Percentiles rank a stretch among this genome's conserved stretches.
These are phyloP conservation scores for Phaeodactylum tricornutum DNA, from an alignment of 108 stramenopile species.

Conservation along the genomic window DNA sequence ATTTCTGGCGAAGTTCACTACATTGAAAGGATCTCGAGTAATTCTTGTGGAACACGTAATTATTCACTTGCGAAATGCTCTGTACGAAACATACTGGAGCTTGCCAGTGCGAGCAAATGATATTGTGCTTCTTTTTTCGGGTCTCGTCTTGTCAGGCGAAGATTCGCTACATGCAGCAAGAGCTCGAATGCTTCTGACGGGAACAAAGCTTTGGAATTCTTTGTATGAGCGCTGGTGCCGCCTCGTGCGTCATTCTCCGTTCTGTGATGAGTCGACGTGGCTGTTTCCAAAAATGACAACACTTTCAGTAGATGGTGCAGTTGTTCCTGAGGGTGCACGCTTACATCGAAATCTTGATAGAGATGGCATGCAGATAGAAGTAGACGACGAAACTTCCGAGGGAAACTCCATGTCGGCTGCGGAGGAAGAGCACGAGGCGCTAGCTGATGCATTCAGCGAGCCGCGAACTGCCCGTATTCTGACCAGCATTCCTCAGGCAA, in stretches of 20 bases:
- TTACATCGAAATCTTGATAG: neutral
- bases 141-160: slow-evolving; percentile 8
- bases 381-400: slow-evolving; percentile 10
- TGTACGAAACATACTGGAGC: slow-evolving; percentile 69
- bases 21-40: neutral
- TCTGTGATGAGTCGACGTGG: slow-evolving; percentile 72
- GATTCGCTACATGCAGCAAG: slow-evolving; percentile 11
- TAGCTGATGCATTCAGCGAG: slow-evolving; percentile 64
- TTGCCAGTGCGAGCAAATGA: slow-evolving; percentile 48
- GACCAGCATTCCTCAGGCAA: slow-evolving; percentile 67
- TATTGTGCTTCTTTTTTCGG: slow-evolving; percentile 4
- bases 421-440: slow-evolving; percentile 49
- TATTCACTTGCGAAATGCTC: slow-evolving; percentile 14
- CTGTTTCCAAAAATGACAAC: slow-evolving; percentile 48
- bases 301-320: slow-evolving; percentile 7
- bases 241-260: slow-evolving; percentile 34
- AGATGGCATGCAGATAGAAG: slow-evolving; percentile 10
- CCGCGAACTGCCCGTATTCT: slow-evolving; percentile 81
- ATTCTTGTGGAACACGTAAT: slow-evolving; percentile 47
- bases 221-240: slow-evolving; percentile 81
- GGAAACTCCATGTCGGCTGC: slow-evolving; percentile 10
- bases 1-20: slow-evolving; percentile 40
- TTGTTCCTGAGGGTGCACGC: neutral
- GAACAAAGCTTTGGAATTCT: slow-evolving; percentile 78
- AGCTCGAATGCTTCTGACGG: slow-evolving; percentile 50